phyloP scores from a whole-genome alignment of 2,329 filamentous ascomycete genomes.

The Stylonectria norvegica region DNA sequence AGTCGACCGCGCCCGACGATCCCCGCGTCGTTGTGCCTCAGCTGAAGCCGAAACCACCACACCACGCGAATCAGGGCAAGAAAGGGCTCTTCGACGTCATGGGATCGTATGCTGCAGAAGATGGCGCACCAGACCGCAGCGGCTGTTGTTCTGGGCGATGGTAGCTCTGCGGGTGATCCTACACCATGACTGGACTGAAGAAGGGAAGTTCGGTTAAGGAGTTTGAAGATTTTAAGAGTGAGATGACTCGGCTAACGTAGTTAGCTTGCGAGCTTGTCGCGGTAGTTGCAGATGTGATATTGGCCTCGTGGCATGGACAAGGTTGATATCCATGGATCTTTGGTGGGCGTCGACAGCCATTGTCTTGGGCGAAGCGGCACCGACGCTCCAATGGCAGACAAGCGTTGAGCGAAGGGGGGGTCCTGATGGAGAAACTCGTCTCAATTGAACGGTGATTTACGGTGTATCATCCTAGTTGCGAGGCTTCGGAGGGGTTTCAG shows the following conservation, averaged over 20 bases:
- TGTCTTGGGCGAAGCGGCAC: neutral
- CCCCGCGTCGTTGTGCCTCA: neutral
- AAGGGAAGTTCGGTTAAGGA: neutral
- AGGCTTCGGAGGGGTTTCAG: too few relatives aligned
- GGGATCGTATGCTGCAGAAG: too few relatives aligned
- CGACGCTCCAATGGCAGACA: conserved; percentile 16
- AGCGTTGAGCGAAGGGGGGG: conserved; percentile 9
- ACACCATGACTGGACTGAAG: neutral
- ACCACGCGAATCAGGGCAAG: neutral
- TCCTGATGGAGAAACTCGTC: conserved; percentile 28
- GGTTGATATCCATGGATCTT: neutral
- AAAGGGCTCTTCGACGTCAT: too few relatives aligned
- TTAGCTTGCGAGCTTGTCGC: neutral
- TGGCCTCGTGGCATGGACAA: conserved; percentile 22
- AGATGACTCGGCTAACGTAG: neutral
- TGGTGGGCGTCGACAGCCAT: neutral
- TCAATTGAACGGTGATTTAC: conserved; percentile 21
- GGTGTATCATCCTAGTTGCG: conserved; percentile 13
- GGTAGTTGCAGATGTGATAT: conserved; percentile 9
- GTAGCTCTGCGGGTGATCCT: neutral
- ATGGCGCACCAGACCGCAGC: neutral
- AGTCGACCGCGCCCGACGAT: too few relatives aligned
- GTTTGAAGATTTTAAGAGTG: neutral
- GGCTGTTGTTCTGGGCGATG: neutral
- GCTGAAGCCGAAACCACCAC: neutral